Evolutionary conservation across 345 rosid genomes (phyloP).

Genomic region (Pistacia integerrima): DNA sequence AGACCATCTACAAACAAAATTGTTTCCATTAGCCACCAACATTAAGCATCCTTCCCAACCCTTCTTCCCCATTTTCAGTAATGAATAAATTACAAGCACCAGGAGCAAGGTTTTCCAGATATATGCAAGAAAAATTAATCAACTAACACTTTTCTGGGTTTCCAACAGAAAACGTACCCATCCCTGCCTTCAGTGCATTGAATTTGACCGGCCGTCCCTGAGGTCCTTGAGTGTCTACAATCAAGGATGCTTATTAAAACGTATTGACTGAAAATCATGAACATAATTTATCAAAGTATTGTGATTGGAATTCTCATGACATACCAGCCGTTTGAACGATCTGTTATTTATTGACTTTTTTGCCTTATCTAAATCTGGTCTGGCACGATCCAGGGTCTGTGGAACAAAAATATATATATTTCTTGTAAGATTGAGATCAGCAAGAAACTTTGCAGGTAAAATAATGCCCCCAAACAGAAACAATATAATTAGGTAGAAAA

Average conservation of each 20-base stretch:
- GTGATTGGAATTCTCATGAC: conserved; percentile 17
- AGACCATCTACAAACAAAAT: background rate
- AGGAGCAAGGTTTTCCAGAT: background rate
- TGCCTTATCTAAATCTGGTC: conserved; percentile 53
- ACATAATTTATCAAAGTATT: background rate
- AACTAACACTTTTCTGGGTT: background rate
- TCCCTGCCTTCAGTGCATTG: conserved; percentile 28
- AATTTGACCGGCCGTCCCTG: conserved; percentile 47
- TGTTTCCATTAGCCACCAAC: background rate
- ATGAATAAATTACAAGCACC: conserved; percentile 12
- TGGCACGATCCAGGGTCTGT: conserved; percentile 70
- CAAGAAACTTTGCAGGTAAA: background rate
- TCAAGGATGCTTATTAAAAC: background rate
- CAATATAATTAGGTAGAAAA: background rate
- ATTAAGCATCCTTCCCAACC: background rate
- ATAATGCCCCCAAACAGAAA: background rate
- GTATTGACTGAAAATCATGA: conserved; percentile 2
- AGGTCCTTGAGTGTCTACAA: conserved; percentile 51
- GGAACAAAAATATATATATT: background rate
- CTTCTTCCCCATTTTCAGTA: background rate
- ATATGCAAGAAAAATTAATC: background rate
- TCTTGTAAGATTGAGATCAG: background rate
- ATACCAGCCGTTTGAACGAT: conserved; percentile 70
- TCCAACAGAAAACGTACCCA: background rate
- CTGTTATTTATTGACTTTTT: conserved; percentile 39